phyloP scores from a whole-genome alignment of 768 basidiomycete genomes.

The Amanita fuliginea region DNA sequence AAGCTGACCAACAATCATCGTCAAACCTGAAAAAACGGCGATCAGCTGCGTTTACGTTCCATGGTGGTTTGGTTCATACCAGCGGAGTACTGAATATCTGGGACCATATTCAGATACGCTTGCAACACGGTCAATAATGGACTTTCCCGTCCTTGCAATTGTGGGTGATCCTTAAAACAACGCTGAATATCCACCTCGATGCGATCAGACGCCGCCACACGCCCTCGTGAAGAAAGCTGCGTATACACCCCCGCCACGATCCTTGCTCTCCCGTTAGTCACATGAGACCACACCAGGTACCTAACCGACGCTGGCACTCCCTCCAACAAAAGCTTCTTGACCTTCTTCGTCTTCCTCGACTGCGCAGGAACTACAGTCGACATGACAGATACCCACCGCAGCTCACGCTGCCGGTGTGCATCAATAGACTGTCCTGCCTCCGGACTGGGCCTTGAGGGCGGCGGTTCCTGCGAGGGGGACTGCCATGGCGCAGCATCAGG shows the following conservation, averaged over 20 bases:
- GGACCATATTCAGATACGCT: conserved; percentile 79
- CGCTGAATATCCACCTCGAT: conserved; percentile 49
- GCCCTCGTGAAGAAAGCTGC: conserved; percentile 46
- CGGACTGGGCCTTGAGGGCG: conserved; percentile 1
- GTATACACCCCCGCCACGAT: conserved; percentile 59
- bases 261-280: conserved; percentile 68
- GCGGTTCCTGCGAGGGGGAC: conserved; percentile 7
- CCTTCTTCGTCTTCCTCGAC: conserved; percentile 70
- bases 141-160: conserved; percentile 44
- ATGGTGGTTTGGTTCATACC: conserved; percentile 27
- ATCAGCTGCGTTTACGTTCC: not conserved
- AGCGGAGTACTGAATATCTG: conserved; percentile 58
- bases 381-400: conserved; percentile 64
- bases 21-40: conserved; percentile 36
- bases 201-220: conserved; percentile 33
- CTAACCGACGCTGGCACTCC: conserved; percentile 76
- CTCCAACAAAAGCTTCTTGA: conserved; percentile 63
- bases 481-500: conserved; percentile 14
- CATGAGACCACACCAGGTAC: conserved; percentile 74
- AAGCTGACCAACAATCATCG: conserved; percentile 61
- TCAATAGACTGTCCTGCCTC: conserved; percentile 34
- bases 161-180: conserved; percentile 47
- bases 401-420: conserved; percentile 67
- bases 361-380: conserved; percentile 44
- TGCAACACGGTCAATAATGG: conserved; percentile 50